Evolutionary conservation across 2,329 filamentous ascomycete genomes (phyloP).

Genomic region (Neopestalotiopsis sp.): DNA sequence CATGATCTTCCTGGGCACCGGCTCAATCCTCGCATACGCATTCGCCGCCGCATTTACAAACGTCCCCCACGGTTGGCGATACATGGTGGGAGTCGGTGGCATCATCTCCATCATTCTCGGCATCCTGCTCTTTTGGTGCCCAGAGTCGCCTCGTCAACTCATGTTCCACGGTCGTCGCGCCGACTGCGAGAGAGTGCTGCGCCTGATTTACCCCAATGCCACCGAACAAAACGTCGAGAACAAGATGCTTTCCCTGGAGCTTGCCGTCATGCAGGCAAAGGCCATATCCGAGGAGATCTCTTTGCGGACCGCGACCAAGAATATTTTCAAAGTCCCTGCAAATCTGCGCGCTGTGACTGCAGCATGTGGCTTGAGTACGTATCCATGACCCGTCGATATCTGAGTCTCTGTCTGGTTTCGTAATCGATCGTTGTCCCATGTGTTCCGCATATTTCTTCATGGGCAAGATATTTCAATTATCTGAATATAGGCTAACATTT

Average conservation of each 20-base stretch:
- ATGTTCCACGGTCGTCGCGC: slow-evolving; percentile 46
- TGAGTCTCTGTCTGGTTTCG: background rate
- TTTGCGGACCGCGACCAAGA: slow-evolving; percentile 43
- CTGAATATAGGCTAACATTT: background rate
- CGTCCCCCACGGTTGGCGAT: slow-evolving; percentile 51
- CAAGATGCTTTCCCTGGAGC: slow-evolving; percentile 49
- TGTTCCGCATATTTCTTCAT: background rate
- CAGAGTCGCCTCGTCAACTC: slow-evolving; percentile 54
- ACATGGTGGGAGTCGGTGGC: slow-evolving; percentile 54
- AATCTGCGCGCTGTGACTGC: slow-evolving; percentile 48
- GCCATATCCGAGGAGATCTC: slow-evolving; percentile 39
- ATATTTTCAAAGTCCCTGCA: slow-evolving; percentile 44
- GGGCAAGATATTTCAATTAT: background rate
- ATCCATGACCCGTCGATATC: background rate
- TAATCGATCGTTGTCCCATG: too few relatives aligned
- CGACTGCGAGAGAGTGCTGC: slow-evolving; percentile 44
- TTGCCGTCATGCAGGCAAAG: slow-evolving; percentile 41
- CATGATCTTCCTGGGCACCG: slow-evolving; percentile 51
- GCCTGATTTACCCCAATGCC: slow-evolving; percentile 46
- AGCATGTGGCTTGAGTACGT: slow-evolving; percentile 51
- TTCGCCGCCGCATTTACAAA: slow-evolving; percentile 46
- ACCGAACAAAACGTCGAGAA: slow-evolving; percentile 48
- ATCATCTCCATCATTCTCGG: slow-evolving; percentile 50
- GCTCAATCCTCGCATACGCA: slow-evolving; percentile 47
- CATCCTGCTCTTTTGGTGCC: slow-evolving; percentile 50